Conservation (phyloP, 1,284 basidiomycete genomes). For the Papiliotrema fonsecae region DNA sequence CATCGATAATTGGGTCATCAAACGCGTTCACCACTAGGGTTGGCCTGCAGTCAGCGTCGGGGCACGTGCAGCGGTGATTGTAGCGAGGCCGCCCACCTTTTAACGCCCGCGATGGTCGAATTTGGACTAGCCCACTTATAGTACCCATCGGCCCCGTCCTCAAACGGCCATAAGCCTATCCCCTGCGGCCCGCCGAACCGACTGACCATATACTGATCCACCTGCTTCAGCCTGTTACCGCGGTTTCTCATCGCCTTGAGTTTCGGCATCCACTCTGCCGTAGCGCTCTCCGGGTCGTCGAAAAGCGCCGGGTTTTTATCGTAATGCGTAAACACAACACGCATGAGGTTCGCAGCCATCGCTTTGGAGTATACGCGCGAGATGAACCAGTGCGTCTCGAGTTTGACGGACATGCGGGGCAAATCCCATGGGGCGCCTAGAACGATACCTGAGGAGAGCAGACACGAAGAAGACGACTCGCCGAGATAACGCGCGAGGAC, state of each 20-base stretch:
- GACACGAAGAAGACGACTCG: constrained; percentile 71
- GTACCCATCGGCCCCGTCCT: constrained; percentile 70
- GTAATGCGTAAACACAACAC: constrained; percentile 62
- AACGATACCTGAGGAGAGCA: constrained; percentile 70
- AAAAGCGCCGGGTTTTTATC: constrained; percentile 36
- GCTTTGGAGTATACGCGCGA: constrained; percentile 73
- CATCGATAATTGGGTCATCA: constrained; percentile 82
- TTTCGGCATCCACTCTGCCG: constrained; percentile 11
- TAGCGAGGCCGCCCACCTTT: constrained; percentile 27
- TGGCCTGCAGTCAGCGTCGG: constrained; percentile 33
- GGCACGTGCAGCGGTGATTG: background rate
- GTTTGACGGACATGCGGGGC: constrained; percentile 40
- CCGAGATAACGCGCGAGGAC: constrained; percentile 88
- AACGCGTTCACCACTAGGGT: constrained; percentile 77
- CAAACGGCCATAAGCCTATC: constrained; percentile 63
- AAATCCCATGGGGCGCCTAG: constrained; percentile 61
- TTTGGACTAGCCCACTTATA: constrained; percentile 62
- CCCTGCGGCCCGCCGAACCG: constrained; percentile 69
- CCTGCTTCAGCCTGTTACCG: constrained; percentile 23
- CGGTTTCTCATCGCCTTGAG: constrained; percentile 19
- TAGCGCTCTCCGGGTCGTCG: constrained; percentile 13
- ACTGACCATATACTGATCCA: constrained; percentile 61
- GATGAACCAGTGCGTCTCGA: constrained; percentile 62
- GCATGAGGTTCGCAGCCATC: constrained; percentile 73
- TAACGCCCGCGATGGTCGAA: constrained; percentile 36